These are phyloP conservation scores for Nemania diffusa DNA, from an alignment of 2,329 filamentous ascomycete species.

Conservation along the genomic window DNA sequence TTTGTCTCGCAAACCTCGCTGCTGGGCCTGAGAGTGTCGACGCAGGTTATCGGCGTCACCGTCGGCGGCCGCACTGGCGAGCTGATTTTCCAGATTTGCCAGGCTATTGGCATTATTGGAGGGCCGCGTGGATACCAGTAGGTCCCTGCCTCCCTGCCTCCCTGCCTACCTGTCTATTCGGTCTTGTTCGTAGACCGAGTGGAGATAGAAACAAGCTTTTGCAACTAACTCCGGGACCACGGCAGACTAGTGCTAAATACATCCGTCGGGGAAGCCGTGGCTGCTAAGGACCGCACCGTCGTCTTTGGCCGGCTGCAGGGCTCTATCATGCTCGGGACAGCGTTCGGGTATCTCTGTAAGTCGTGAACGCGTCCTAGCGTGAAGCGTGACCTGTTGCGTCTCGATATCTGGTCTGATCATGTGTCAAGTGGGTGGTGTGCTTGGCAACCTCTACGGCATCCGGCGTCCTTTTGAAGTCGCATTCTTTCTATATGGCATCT, in stretches of 20 bases:
- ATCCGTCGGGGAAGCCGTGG: slow-evolving; percentile 72
- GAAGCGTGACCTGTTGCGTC: too few species aligned
- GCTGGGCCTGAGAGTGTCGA: slow-evolving; percentile 69
- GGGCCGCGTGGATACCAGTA: slow-evolving; percentile 74
- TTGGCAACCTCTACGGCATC: slow-evolving; percentile 72
- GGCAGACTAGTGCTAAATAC: slow-evolving; percentile 70
- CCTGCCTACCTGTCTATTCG: background rate
- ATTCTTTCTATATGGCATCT: slow-evolving; percentile 63
- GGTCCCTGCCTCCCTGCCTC: too few species aligned
- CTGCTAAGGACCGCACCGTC: slow-evolving; percentile 68
- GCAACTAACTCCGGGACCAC: background rate
- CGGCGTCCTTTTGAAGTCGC: slow-evolving; percentile 72
- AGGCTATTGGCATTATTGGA: slow-evolving; percentile 74
- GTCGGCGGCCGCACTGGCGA: slow-evolving; percentile 72
- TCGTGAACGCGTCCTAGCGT: background rate
- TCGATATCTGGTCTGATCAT: background rate
- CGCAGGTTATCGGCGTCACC: slow-evolving; percentile 73
- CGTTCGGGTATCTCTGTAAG: slow-evolving; percentile 69
- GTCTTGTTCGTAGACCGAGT: too few species aligned
- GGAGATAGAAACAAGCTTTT: too few species aligned
- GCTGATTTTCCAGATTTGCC: slow-evolving; percentile 72
- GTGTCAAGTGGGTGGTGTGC: slow-evolving; percentile 66
- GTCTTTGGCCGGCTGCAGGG: slow-evolving; percentile 73
- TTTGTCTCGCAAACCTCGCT: slow-evolving; percentile 72
- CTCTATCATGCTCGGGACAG: slow-evolving; percentile 73